Evolutionary conservation across 1,139 yeast genomes (phyloP).

Genomic region (Saccharomyces pastorianus): DNA sequence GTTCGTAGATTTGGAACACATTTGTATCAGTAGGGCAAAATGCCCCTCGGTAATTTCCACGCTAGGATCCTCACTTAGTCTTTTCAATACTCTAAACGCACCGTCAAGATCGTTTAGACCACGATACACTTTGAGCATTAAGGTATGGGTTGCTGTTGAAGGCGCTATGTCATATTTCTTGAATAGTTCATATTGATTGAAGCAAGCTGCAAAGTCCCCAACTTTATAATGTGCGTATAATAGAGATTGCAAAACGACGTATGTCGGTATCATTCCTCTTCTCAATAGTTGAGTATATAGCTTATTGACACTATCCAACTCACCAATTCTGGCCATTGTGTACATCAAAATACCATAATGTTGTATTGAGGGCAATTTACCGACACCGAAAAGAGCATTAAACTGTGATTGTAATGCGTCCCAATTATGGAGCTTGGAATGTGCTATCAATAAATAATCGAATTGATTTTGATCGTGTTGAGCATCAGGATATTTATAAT

Average conservation of each 20-base stretch:
- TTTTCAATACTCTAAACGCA: constrained; percentile 39
- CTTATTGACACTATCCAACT: constrained; percentile 44
- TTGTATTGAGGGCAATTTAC: constrained; percentile 45
- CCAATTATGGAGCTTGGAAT: constrained; percentile 53
- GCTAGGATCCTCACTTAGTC: constrained; percentile 24
- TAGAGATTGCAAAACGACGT: constrained; percentile 43
- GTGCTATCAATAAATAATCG: constrained; percentile 40
- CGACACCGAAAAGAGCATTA: constrained; percentile 52
- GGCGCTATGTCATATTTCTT: constrained; percentile 34
- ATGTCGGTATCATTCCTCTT: constrained; percentile 44
- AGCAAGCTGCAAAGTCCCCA: constrained; percentile 42
- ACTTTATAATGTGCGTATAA: constrained; percentile 41
- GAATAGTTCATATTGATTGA: constrained; percentile 37
- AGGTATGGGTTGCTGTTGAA: constrained; percentile 35
- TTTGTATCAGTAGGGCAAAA: constrained; percentile 29
- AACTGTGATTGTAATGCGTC: constrained; percentile 51
- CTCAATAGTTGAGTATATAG: constrained; percentile 43
- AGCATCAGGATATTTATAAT: constrained; percentile 21
- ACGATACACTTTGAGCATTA: constrained; percentile 38
- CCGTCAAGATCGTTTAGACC: constrained; percentile 34
- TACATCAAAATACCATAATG: constrained; percentile 62
- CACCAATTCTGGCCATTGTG: constrained; percentile 54
- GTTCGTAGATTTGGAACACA: constrained; percentile 32
- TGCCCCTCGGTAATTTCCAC: constrained; percentile 20
- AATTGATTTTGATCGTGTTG: constrained; percentile 33